These are phyloP conservation scores for Scenedesmus sp. DNA, from an alignment of 163 green algal species.

Conservation along the genomic window DNA sequence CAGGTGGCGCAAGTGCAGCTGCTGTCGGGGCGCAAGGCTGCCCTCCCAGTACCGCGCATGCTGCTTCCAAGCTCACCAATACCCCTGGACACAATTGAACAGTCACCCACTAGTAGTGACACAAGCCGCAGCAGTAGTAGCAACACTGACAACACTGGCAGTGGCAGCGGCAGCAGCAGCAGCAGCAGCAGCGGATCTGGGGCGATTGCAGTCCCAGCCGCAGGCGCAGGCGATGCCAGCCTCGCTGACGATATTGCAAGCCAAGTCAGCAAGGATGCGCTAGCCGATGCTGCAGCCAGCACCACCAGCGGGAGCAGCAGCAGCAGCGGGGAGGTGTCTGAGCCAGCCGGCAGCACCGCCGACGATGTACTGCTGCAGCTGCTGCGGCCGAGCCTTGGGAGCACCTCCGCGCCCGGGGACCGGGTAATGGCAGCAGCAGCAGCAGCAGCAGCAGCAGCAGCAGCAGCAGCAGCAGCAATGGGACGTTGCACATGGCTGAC, in stretches of 20 bases:
- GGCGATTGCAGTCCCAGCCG: neutral
- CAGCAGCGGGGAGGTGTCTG: neutral
- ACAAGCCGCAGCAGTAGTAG: neutral
- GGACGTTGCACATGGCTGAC: neutral
- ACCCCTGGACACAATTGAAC: neutral
- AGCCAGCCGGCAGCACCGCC: neutral
- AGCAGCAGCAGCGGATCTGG: neutral
- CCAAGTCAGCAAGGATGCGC: neutral
- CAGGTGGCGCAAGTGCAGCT: neutral
- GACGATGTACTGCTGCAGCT: neutral
- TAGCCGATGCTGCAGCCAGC: neutral
- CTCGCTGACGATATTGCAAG: neutral
- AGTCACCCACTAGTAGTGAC: neutral
- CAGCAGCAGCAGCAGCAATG: slow-evolving; percentile 4
- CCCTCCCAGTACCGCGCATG: neutral
- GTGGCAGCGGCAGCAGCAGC: neutral
- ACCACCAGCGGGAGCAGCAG: neutral
- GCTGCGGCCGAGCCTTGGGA: neutral
- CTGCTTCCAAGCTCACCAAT: neutral
- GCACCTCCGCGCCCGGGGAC: neutral
- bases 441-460: neutral
- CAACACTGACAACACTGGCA: neutral
- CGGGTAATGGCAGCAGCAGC: too few species aligned
- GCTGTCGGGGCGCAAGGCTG: neutral
- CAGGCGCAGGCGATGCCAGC: neutral